Evolutionary conservation across 192 early-diverging fungal genomes (phyloP), one percentile per base, ranked within the genome.

Genomic region (Gonapodya prolifera): DNA sequence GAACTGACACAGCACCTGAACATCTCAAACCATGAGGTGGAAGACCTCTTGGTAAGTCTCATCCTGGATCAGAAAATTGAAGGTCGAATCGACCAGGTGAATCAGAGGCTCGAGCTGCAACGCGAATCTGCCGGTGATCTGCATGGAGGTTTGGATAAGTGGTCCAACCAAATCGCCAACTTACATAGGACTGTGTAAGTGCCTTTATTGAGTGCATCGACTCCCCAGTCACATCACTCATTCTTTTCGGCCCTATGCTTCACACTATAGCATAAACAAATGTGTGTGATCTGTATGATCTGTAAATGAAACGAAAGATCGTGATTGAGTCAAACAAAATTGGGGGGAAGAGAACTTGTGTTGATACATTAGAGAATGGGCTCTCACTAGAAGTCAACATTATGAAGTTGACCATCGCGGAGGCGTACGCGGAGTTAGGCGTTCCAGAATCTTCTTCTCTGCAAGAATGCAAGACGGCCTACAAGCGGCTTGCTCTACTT

Each of bases 31-130:
- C 82, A 84, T 13, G 93, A 95, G 77, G 94, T 93, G 2, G 94
- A 97, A 78, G 91, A 94, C 31, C 84, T 99, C 30, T 86, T 99
- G 33, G 89, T 97, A 1, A 85, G 85, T 30, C 84, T 99, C 45
- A 96, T 99, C 36, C 82, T 97, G 77, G 95, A 99, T 84, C 89
- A 89, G 77, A 94, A 94, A 45, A 87, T 97, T 73, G 82, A 85
- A 28, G 97, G 91, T 1, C 83, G 84, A 78, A 96, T 99, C 76
- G 95, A 99, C 84, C 97, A 99, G 85, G 90, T 96, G 30, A 90
- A 94, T 77, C 86, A 90, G 70, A 85, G 91, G 30, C 81, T 95
- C 33, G 92, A 92, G 76, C 80, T 95, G 1, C 84, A 92, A 76
- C 82, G 85, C 79, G 85, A 87, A 92, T 93, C 88, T 30, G 88